Percentiles rank a stretch among this genome's conserved stretches.
Evolutionary conservation across 2,329 filamentous ascomycete genomes (phyloP).

Genomic region (Epichloe sp.): DNA sequence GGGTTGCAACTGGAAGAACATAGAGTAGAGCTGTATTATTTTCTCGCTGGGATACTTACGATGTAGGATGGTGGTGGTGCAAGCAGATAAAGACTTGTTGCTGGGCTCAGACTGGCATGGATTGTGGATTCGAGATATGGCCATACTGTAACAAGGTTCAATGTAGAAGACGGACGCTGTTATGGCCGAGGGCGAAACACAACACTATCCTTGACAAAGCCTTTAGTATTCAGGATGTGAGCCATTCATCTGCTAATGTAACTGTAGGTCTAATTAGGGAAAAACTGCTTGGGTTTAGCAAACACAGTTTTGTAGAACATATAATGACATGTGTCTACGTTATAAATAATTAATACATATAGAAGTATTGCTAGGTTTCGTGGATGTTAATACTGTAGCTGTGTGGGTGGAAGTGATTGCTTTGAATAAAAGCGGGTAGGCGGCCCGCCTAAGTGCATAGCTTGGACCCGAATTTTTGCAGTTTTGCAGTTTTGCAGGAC

Average conservation of each 20-base stretch:
- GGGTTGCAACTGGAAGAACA: neutral
- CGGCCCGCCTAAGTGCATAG: neutral
- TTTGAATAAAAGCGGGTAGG: neutral
- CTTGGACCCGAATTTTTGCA: neutral
- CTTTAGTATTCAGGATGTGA: neutral
- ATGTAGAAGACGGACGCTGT: neutral
- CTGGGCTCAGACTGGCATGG: neutral
- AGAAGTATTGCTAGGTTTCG: too few relatives aligned
- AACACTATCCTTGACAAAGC: neutral
- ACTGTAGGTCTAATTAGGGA: constrained; percentile 1
- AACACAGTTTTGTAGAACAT: neutral
- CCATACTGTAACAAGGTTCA: neutral
- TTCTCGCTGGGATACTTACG: neutral
- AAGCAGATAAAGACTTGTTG: neutral
- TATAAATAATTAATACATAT: too few relatives aligned
- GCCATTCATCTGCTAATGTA: constrained; percentile 1
- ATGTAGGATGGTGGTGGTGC: neutral
- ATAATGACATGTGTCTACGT: too few relatives aligned
- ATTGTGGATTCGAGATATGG: neutral
- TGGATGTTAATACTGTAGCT: too few relatives aligned
- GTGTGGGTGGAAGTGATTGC: neutral
- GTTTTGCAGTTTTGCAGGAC: neutral
- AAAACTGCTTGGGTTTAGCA: neutral
- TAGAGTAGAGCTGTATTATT: constrained; percentile 4
- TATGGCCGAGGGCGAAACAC: neutral